Base-by-base conservation (phyloP, 2,329 filamentous ascomycete genomes). In the Claviceps fusiformis region DNA sequence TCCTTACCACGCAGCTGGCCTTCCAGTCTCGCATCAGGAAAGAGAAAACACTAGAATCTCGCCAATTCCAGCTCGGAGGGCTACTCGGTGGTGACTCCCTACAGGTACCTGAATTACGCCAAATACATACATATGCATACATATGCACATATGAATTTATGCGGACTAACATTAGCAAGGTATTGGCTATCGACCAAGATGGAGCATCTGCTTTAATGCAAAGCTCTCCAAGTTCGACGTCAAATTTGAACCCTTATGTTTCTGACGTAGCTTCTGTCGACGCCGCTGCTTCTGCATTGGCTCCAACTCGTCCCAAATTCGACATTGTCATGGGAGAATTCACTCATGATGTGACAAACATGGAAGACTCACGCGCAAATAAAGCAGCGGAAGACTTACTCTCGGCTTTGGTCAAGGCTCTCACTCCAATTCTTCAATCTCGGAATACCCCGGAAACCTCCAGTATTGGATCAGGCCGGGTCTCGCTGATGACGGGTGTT, bases 41-140 rank as follows among this genome's bases (percentile, higher is more conserved):
- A 51, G 52, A 29, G 48, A 53, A 2, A 10, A 37, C 15, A 50
- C 56, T 39, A 52, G 35, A 37, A 60, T 52, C 49, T 33, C 59
- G 62, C 5, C 63, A 65, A 46, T 65, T 65, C 33, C 63, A 64
- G 55, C 59, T 64, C 6, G 61, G 59, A 7, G 61, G 60, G 13
- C 51, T 60, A 29, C 29, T 63, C 1, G 58, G 53, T 10, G 57
- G 52, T 11, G 51, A 55, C 13, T 52, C 52, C 19, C n/a, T 54
- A 5, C 46, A 62, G 53, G 63, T 62, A 58, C 37, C 52, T 47
- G 6, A 7, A 17, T 9, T 7, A n/a, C 15, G 10, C 35, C 17
- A 29, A 24, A 47, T 17, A 17, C 39, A 6, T 17, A 41, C 39
- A 11, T 39, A 39, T 37, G 5, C 11, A 37, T 3, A 3, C 10